Evolutionary conservation across 345 rosid species (phyloP), one percentile per base, ranked within the genome.

Genomic region (Moringa oleifera): DNA sequence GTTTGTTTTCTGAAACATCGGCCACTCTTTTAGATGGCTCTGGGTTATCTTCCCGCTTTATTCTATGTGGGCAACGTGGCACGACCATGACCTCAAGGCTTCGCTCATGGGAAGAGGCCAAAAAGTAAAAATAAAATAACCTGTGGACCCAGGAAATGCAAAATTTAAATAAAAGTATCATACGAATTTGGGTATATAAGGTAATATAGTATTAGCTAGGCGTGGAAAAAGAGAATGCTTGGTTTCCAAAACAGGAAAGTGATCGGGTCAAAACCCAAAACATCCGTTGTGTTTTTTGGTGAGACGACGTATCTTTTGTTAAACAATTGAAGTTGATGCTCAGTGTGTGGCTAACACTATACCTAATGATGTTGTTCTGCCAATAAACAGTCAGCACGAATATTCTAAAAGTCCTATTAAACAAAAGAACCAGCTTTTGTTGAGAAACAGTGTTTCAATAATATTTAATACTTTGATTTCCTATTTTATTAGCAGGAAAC

Each of bases 1-100:
- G 46, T 41, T 65, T 66, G 31, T 47, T 61, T 69, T 25, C 15
- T 57, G 45, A 59, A 66, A 53, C 67, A 58, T 51, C 7, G 53
- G 58, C 75, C 75, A 63, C 72, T 60, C 75, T 41, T 58, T 53
- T 36, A 19, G 65, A 55, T 53, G 17, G 55, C 59, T 59, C 69
- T 23, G 65, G 60, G 23, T 79, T 73, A 77, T 79, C 81, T 75
- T 68, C 75, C 71, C 58, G 63, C 79, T 79, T 75, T 77, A 70
- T 79, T 72, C 79, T 80, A 61, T 23, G 3, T 25, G 61, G 52
- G 25, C 50, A 57, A 77, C 87, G 87, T 79, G 87, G 87, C 82
- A 41, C 23, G 66, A 66, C 62, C 57, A 66, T 56, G 21, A 59
- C 87, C 87, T 62, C 62, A 75, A 47, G 18, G 57, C 25, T 18